Conservation (phyloP, 129 eudicot genomes). For the Saussurea involucrata region DNA sequence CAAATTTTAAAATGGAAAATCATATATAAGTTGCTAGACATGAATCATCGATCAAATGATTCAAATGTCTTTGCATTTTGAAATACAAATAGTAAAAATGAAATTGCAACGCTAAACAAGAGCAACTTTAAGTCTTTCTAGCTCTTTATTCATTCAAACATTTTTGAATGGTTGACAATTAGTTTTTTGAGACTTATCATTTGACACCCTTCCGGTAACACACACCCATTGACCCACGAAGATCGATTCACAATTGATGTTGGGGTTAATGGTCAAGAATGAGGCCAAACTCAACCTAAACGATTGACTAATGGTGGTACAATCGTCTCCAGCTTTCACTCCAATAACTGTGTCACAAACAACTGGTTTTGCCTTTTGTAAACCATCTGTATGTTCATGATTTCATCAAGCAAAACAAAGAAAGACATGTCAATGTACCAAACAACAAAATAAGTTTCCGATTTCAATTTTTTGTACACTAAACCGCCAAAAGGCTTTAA, state of each 20-base stretch:
- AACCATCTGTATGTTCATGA: background rate
- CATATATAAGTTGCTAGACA: background rate
- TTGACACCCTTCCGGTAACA: slow-evolving; percentile 7
- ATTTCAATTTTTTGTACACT: background rate
- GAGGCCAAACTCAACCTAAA: slow-evolving; percentile 6
- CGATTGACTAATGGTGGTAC: slow-evolving; percentile 17
- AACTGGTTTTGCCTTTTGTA: slow-evolving; percentile 1
- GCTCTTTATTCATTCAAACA: background rate
- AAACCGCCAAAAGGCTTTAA: background rate
- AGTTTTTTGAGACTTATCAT: background rate
- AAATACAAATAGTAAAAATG: background rate
- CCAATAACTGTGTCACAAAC: slow-evolving; percentile 17
- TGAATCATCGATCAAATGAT: background rate
- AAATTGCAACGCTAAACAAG: background rate
- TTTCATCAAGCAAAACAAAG: background rate
- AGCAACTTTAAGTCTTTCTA: background rate
- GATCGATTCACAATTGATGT: slow-evolving; percentile 24
- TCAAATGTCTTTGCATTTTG: background rate
- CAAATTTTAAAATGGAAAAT: background rate
- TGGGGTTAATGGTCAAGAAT: slow-evolving; percentile 29
- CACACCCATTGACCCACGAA: slow-evolving; percentile 38
- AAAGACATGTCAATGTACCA: background rate
- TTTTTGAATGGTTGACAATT: background rate
- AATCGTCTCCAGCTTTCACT: slow-evolving; percentile 21
- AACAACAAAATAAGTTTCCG: background rate